phyloP scores from a whole-genome alignment of 768 basidiomycete species.

The Royoungia palumana region DNA sequence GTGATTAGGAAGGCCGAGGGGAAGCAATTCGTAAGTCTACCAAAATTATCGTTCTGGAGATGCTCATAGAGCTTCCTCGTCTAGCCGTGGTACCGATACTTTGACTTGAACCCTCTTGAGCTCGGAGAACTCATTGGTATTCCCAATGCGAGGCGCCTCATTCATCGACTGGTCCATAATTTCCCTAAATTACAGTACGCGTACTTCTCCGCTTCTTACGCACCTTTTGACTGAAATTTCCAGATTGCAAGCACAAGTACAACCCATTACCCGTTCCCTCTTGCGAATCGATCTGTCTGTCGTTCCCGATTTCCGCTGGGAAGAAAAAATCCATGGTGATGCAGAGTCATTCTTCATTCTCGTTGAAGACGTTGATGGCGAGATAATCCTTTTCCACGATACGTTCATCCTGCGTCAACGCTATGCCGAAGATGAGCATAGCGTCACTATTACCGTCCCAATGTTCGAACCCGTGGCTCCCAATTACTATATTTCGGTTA shows the following conservation, averaged over 20 bases:
- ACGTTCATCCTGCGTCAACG: conserved; percentile 87
- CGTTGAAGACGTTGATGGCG: conserved; percentile 97
- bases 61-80: not conserved
- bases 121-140: conserved; percentile 94
- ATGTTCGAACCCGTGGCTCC: conserved; percentile 98
- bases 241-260: conserved; percentile 91
- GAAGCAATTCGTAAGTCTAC: conserved; percentile 83
- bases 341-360: conserved; percentile 91
- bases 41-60: conserved; percentile 22
- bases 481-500: conserved; percentile 94
- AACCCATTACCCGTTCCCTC: conserved; percentile 92
- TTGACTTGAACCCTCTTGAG: conserved; percentile 87
- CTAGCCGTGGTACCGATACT: conserved; percentile 95
- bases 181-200: conserved; percentile 92
- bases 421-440: conserved; percentile 92
- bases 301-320: conserved; percentile 98
- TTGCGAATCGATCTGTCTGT: conserved; percentile 92
- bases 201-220: not conserved
- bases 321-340: conserved; percentile 85
- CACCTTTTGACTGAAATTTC: not conserved
- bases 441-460: conserved; percentile 89
- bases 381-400: conserved; percentile 94
- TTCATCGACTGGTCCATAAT: conserved; percentile 89
- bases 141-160: conserved; percentile 86
- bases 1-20: conserved; percentile 89